Conservation (phyloP, 139 green algal species). For the Penium margaritaceum region DNA sequence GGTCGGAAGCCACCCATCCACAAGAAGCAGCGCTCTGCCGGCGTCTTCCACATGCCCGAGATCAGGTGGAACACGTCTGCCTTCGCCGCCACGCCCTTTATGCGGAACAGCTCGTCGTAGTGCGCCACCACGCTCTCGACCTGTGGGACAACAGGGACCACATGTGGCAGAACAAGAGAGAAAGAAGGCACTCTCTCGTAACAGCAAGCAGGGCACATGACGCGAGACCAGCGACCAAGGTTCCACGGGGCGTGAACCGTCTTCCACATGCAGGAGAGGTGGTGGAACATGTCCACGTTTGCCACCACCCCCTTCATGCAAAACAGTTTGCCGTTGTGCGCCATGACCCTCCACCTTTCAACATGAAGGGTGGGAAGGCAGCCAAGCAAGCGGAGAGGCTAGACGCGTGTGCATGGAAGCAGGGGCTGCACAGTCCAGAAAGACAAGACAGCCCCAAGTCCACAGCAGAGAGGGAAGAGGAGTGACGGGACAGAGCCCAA, state of each 20-base stretch:
- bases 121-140: conserved; percentile 31
- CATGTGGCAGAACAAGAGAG: neutral
- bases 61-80: conserved; percentile 46
- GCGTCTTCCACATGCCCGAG: conserved; percentile 47
- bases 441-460: no score
- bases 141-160: neutral
- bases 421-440: no score
- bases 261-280: conserved; percentile 43
- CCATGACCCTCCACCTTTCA: conserved; percentile 21
- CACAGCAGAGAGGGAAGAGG: no score
- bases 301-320: conserved; percentile 24
- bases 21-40: conserved; percentile 45
- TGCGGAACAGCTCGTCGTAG: conserved; percentile 41
- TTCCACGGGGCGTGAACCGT: conserved; percentile 36
- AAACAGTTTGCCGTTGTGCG: conserved; percentile 42
- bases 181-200: neutral
- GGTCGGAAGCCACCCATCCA: conserved; percentile 48
- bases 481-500: no score
- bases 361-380: no score
- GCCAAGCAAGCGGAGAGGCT: no score
- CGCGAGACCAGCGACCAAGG: conserved; percentile 32
- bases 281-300: conserved; percentile 43
- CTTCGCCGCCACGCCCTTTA: conserved; percentile 39
- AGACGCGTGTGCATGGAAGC: no score
- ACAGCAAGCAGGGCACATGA: neutral